A percentile compares a stretch with the other conserved stretches of the same genome.
Evolutionary conservation across 352 stramenopile genomes (phyloP).

Genomic region (Phytophthora meadii): DNA sequence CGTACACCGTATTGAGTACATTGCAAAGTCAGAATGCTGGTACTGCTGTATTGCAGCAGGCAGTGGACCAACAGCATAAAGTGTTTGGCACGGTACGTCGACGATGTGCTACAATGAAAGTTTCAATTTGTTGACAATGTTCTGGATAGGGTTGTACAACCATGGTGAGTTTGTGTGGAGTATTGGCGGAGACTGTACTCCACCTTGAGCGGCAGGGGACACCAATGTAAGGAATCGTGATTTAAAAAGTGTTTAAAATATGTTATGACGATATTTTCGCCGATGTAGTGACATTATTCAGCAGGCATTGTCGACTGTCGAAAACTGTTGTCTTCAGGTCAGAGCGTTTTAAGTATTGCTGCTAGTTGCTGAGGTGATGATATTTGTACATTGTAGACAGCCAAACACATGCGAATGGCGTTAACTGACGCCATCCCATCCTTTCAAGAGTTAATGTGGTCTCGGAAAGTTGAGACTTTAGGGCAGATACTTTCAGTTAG

Average conservation of each 20-base stretch:
- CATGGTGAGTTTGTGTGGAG: slow-evolving; percentile 26
- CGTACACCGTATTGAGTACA: slow-evolving; percentile 26
- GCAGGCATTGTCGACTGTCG: slow-evolving; percentile 17
- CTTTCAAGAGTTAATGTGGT: slow-evolving; percentile 12
- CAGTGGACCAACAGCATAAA: slow-evolving; percentile 27
- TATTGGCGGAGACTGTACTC: slow-evolving; percentile 22
- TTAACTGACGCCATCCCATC: slow-evolving; percentile 22
- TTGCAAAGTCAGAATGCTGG: slow-evolving; percentile 36
- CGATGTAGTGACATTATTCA: slow-evolving; percentile 19
- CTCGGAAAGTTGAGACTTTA: slow-evolving; percentile 18
- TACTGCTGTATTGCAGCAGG: slow-evolving; percentile 36
- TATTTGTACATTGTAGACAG: slow-evolving; percentile 16
- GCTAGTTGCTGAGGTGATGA: not conserved
- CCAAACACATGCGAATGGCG: slow-evolving; percentile 26
- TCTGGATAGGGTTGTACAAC: slow-evolving; percentile 32
- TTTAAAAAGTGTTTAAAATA: not conserved
- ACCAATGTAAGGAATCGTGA: slow-evolving; percentile 7
- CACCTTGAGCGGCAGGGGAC: slow-evolving; percentile 23
- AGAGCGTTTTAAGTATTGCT: not conserved
- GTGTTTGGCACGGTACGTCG: slow-evolving; percentile 26
- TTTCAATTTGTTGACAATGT: slow-evolving; percentile 2
- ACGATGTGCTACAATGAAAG: not conserved
- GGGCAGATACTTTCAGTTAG: slow-evolving; percentile 10
- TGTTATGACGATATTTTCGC: not conserved
- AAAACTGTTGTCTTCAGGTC: slow-evolving; percentile 22